These are phyloP conservation scores for Fibroporia radiculosa DNA, from an alignment of 768 basidiomycete species.

Conservation along the genomic window DNA sequence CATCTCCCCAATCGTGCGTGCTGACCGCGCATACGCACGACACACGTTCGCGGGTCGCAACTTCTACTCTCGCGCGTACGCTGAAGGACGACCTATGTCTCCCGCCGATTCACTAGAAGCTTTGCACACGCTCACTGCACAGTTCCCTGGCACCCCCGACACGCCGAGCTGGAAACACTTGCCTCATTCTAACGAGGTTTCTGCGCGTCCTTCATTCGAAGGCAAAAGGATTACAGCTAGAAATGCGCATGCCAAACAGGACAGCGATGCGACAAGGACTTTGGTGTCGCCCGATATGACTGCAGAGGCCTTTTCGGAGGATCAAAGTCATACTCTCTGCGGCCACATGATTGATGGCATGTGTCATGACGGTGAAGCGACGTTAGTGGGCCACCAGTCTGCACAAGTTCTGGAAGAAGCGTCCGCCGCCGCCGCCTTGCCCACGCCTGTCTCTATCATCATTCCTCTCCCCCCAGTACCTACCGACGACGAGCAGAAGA, in stretches of 20 bases:
- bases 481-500: background rate
- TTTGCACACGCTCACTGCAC: slow-evolving; percentile 42
- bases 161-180: slow-evolving; percentile 11
- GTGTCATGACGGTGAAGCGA: background rate
- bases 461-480: background rate
- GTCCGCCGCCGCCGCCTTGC: slow-evolving; percentile 5
- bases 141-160: slow-evolving; percentile 46
- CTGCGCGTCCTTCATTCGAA: slow-evolving; percentile 4
- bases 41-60: slow-evolving; percentile 3
- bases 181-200: background rate
- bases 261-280: background rate
- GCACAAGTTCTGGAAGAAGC: slow-evolving; percentile 5
- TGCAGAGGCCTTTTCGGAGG: background rate
- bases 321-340: background rate
- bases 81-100: slow-evolving; percentile 13
- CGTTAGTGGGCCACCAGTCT: background rate
- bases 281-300: background rate
- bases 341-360: background rate
- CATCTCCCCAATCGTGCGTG: slow-evolving; percentile 3
- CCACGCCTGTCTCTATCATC: slow-evolving; percentile 11
- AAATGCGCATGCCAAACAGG: background rate
- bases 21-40: slow-evolving; percentile 1
- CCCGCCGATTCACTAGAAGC: slow-evolving; percentile 36
- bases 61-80: background rate
- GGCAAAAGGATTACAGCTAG: slow-evolving; percentile 3